A percentile compares a stretch with the other conserved stretches of the same genome.
These are phyloP conservation scores for Fusarium sulawesiense DNA, from an alignment of 2,329 filamentous ascomycete species.

Conservation along the genomic window DNA sequence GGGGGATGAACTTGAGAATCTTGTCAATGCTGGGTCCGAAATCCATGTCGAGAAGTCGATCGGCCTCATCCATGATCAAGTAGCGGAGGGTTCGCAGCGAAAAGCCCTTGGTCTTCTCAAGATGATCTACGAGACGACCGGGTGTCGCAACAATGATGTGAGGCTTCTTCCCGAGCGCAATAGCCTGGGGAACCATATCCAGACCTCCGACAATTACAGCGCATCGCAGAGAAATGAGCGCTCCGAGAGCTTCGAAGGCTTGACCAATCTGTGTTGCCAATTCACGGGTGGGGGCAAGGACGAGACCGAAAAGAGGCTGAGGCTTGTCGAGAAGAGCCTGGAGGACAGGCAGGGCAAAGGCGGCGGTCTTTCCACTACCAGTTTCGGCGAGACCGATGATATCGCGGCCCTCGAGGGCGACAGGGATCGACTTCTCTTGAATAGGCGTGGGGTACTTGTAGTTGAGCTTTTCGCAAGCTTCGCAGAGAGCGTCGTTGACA, in stretches of 20 bases:
- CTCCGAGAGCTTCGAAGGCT: conserved; percentile 87
- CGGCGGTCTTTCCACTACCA: conserved; percentile 94
- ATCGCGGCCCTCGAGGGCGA: conserved; percentile 82
- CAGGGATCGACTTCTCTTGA: conserved; percentile 84
- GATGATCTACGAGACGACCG: conserved; percentile 87
- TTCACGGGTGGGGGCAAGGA: conserved; percentile 93
- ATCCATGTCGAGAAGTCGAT: conserved; percentile 90
- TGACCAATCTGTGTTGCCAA: conserved; percentile 91
- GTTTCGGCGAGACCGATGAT: conserved; percentile 96
- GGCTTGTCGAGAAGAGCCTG: conserved; percentile 91
- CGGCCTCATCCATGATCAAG: conserved; percentile 94
- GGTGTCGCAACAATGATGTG: conserved; percentile 95
- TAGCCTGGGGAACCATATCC: conserved; percentile 93
- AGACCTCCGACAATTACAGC: conserved; percentile 91
- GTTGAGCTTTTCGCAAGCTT: conserved; percentile 83
- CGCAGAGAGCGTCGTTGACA: conserved; percentile 86
- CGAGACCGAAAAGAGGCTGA: conserved; percentile 85
- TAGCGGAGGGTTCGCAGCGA: conserved; percentile 84
- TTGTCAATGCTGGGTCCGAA: conserved; percentile 94
- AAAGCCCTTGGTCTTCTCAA: conserved; percentile 98
- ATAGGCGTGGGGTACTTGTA: conserved; percentile 92
- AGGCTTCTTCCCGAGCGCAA: conserved; percentile 94
- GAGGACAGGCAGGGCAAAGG: conserved; percentile 92
- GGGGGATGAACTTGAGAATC: conserved; percentile 87
- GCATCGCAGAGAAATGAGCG: conserved; percentile 86